phyloP scores from a whole-genome alignment of 1,284 basidiomycete species.

The Rhodotorula sp. region DNA sequence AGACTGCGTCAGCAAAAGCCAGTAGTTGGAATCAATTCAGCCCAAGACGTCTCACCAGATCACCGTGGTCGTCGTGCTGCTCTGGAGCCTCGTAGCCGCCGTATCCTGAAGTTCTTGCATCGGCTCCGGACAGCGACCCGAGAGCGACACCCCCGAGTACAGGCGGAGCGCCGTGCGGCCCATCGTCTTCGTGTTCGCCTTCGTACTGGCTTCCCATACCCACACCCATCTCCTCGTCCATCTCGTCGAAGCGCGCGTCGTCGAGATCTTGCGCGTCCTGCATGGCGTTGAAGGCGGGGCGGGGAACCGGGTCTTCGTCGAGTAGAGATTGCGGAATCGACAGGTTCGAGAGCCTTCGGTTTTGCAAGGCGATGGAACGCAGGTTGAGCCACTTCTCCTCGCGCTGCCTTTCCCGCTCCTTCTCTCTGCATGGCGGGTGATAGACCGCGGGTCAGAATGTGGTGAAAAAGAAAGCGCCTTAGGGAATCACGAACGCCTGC shows the following conservation, averaged over 20 bases:
- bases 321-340: conserved; percentile 32
- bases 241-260: conserved; percentile 34
- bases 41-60: conserved; percentile 25
- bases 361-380: conserved; percentile 40
- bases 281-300: conserved; percentile 37
- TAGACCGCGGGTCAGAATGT: neutral
- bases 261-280: conserved; percentile 31
- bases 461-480: neutral
- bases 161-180: neutral
- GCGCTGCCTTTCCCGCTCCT: conserved; percentile 34
- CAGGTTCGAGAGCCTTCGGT: conserved; percentile 23
- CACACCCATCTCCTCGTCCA: conserved; percentile 37
- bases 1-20: neutral
- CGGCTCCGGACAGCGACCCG: neutral
- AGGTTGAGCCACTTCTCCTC: conserved; percentile 43
- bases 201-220: conserved; percentile 1
- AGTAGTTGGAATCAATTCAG: neutral
- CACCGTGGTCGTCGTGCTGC: conserved; percentile 20
- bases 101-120: neutral
- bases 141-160: neutral
- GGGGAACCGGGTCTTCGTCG: conserved; percentile 28
- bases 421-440: conserved; percentile 30
- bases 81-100: conserved; percentile 4
- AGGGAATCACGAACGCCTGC: conserved; percentile 63
- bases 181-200: conserved; percentile 5